Evolutionary conservation across 192 early-diverging fungal species (phyloP), one percentile per base, ranked within the genome.

Genomic region (Backusella sp.): DNA sequence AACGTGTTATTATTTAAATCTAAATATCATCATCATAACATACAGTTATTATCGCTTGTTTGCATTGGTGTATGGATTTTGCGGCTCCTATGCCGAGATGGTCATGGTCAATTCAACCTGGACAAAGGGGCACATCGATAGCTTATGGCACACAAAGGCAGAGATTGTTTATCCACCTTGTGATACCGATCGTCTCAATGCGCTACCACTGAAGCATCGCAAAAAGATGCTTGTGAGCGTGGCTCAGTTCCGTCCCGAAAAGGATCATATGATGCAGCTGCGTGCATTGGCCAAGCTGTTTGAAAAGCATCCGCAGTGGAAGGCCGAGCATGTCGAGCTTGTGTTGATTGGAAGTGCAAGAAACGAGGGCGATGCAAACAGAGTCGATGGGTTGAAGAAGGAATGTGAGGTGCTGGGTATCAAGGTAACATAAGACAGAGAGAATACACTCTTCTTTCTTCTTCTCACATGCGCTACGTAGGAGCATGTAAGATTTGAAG

Each of bases 81-180:
- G 89, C 46, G 98, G 98, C 3, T 87, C 89, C 17, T 95, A 86
- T 77, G 91, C 95, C 0, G 87, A 94, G 78, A 84, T 90, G 2
- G 90, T 97, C 1, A 94, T 98, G 93, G 93, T 92, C n/a, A 98
- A 99, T 84, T 99, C 97, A 11, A 89, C 93, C 1, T 99, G 98
- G 98, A 99, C 98, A 19, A 88, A 91, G 46, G 87, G 79, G 49
- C 98, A 99, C 75, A 95, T 99, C 66, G 91, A 94, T 73, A 68
- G 85, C n/a, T 79, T 99, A 8, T 99, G 95, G 91, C 78, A 82
- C 0, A 87, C 88, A 12, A 85, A 92, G 11, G 91, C 94, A 4
- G 75, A 77, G 11, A 86, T 95, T 1, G 90, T 98, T 1, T 98
- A 97, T 82, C 98, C 98, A 23, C 97, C 98, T 21, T 99, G 97